Evolutionary conservation across 73 alveolate species (phyloP), one percentile per base, ranked within the genome.

Genomic region (Symbiodinium pilosum): DNA sequence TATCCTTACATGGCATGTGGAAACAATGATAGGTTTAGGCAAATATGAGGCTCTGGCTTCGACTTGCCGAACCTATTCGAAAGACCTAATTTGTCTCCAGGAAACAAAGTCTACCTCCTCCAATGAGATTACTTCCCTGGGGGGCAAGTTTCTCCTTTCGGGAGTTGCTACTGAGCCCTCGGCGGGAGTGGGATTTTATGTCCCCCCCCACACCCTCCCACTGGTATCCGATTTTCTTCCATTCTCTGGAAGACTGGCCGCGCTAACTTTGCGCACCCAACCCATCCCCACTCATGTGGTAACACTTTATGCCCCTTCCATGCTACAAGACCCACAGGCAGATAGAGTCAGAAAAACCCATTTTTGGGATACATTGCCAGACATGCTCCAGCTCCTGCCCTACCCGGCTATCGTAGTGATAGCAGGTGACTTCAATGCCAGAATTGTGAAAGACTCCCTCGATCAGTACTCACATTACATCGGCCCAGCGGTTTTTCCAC

Each of bases 181-280:
- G n/a, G 77, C 77, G 5, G 77, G 77, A 59, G 77, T 59, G 77
- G 77, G 77, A 16, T 59, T 59, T 59, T 59, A 59, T 59, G 77
- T 59, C 1, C 77, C 77, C 0, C 38, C 77, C 0, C n/a, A 24
- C n/a, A 4, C 0, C 39, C 77, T 59, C 2, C 77, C 77, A 1
- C 41, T 64, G 77, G 40, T 64, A 20, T 26, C 32, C 0, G 77
- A 64, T 26, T 64, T 64, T 16, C 32, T 64, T 0, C 77, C 77
- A 0, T 6, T 1, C 41, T 64, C 77, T 0, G 77, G 77, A 16
- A 9, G 77, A 32, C 73, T 56, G 14, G 73, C 73, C 9, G 73
- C 73, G 73, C 73, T 56, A 12, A 56, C 21, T 32, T 20, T 56
- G 73, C 73, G 73, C 26, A 56, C 73, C 34, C 73, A 56, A 16